Evolutionary conservation across 768 basidiomycete genomes (phyloP), one percentile per base, ranked within the genome.

Genomic region (Fomitopsis serialis): DNA sequence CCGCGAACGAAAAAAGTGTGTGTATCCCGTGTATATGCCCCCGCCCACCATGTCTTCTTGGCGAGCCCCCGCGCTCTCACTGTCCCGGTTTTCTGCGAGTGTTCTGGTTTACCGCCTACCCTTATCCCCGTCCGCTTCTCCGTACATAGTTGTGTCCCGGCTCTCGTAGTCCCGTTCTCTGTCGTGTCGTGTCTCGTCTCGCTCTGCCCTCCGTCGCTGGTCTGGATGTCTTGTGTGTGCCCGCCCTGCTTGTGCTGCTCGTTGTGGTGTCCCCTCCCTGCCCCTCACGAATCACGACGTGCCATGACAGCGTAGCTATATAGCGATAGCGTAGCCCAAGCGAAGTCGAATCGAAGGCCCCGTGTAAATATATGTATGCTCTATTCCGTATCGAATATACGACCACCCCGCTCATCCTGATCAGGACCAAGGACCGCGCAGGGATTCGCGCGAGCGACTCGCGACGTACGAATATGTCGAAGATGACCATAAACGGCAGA

Each of bases 291-390:
- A 36, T 35, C 25, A 27, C 29, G 36, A 35, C 23, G 24, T 47
- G 44, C 42, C 45, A n/a, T 9, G 53, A 42, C 43, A 4, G 43
- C 22, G 49, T 32, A 32, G 29, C 29, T 32, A 22, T 50, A 42
- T 40, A 11, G 12, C 35, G 22, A 17, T 49, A 11, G 32, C 7
- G 45, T 47, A 54, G 53, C 44, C 27, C 5, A 17, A n/a, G 21
- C 27, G 34, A 24, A 25, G 44, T 24, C 44, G 32, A 42, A 34
- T 27, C n/a, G 27, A 46, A 45, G 19, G 19, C 45, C 24, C 23
- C 19, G 52, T 54, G 25, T 44, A 45, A 44, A 45, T 54, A 22
- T 42, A 42, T 53, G 40, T 63, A 67, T 42, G 56, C 62, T 45
- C 9, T 22, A 21, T n/a, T n/a, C 29, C 29, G 29, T 32, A 32